Evolutionary conservation across 1,284 basidiomycete genomes (phyloP), one percentile per base, ranked within the genome.

Genomic region (Ganoderma resinaceum): DNA sequence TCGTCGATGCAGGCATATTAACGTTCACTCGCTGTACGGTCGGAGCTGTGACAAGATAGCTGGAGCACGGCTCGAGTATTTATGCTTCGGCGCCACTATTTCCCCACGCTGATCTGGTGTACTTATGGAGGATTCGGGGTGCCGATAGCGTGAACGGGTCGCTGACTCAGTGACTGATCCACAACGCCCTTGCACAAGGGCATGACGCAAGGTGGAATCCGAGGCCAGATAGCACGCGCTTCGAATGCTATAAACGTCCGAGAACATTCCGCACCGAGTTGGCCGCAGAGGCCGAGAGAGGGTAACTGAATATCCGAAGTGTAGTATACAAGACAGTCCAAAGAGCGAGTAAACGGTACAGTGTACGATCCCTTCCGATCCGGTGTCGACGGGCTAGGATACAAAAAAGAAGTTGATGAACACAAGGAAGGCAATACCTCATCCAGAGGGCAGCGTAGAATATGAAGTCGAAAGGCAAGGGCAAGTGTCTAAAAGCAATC

Each of bases 1-100:
- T 74, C 65, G 74, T 72, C 2, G 75, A 74, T 7, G 75, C 75
- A 38, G 76, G 75, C 78, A 79, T 78, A 18, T 7, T 72, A 11
- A 26, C 23, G n/a, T 7, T 72, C 23, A 26, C 23, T 60, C 23
- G 35, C 20, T 9, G 38, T 29, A 5, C 46, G 46, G 8, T 52
- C 23, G 11, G 46, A 23, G 12, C 46, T 14, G 46, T 14, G 12
- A 23, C 9, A 12, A 52, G 23, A 26, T 23, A 37, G 11, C 11
- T 20, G 57, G 18, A 12, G 31, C 53, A 55, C 31, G 29, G 16
- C 46, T 5, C 23, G 46, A 12, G 23, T 49, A 49, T 26, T 49
- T 49, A 26, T 49, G 53, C 53, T 55, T 5, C 29, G 29, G 3
- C 20, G 55, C 55, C 55, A n/a, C 35, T n/a, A 9, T 33, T 35